These are phyloP conservation scores for Pestalotiopsis sp. DNA, from an alignment of 2,329 filamentous ascomycete genomes.

Conservation along the genomic window DNA sequence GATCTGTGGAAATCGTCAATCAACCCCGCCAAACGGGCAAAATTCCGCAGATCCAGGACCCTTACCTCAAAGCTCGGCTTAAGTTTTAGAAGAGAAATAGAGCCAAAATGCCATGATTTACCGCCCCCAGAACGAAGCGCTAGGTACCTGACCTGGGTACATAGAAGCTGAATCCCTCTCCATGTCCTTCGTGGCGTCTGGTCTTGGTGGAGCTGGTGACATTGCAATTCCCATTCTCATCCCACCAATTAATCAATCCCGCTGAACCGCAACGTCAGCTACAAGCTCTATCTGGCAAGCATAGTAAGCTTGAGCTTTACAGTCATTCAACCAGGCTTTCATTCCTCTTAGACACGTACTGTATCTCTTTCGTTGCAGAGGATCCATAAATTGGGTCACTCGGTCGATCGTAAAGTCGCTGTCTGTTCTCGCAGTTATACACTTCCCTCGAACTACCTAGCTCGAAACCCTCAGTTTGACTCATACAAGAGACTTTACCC, in stretches of 20 bases:
- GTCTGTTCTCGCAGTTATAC: neutral
- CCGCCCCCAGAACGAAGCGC: conserved; percentile 7
- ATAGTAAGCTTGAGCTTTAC: neutral
- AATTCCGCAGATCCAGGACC: conserved; percentile 8
- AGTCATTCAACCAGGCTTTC: neutral
- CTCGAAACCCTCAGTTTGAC: neutral
- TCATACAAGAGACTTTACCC: neutral
- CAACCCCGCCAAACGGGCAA: conserved; percentile 7
- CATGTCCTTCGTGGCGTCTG: neutral
- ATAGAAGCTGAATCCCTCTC: neutral
- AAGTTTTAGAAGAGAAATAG: no score
- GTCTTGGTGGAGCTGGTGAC: neutral
- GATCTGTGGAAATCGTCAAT: neutral
- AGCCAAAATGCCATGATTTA: conserved; percentile 7
- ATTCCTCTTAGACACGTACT: neutral
- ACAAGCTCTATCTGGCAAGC: neutral
- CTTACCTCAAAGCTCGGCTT: neutral
- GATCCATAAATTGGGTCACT: neutral
- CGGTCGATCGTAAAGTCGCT: neutral
- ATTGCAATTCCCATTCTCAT: neutral
- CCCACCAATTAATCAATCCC: neutral
- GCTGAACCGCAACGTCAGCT: neutral
- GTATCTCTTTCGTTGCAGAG: neutral
- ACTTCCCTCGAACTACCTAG: neutral
- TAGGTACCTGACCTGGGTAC: neutral